Evolutionary conservation across 257 asterid genomes (phyloP), one percentile per base, ranked within the genome.

Genomic region (Gentiana straminea): DNA sequence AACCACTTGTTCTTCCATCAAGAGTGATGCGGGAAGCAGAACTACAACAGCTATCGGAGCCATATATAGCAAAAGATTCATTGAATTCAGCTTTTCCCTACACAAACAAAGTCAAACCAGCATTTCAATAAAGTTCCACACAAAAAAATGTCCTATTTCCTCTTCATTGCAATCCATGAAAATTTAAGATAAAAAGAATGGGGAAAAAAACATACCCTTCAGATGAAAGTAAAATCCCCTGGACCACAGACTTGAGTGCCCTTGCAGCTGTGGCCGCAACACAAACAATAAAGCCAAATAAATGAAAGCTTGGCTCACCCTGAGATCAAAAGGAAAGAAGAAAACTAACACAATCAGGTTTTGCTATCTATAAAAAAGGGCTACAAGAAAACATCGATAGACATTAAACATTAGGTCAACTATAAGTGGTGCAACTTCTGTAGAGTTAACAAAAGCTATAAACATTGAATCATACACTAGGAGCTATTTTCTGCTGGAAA

Each of bases 261-360:
- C 84, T 78, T 48, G 87, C 84, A 62, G 84, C 83, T 60, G 86
- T 80, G 55, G 86, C 86, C 51, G 73, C 83, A 41, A 80, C 45
- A 47, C 86, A 80, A 64, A 81, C 71, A 39, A 81, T 63, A 67
- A 81, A 81, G 37, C 87, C 87, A 68, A 81, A 81, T 45, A 81
- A 70, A 66, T 81, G 84, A 70, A 81, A 81, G 64, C 84, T 81
- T 33, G 87, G 87, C 55, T 77, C 87, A 51, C 87, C 78, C 87
- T 81, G 64, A 33, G 56, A 51, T 33, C 61, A 58, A n/a, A 45
- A 38, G 58, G 62, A 64, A 52, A 35, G 5, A 33, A 41, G 24
- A 61, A 51, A 50, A 33, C 37, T 49, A 59, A 32, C n/a, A 15
- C 46, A 49, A 8, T 24, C 37, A 13, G 35, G 38, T 45, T 12